These are phyloP conservation scores for Bretschneidera sinensis DNA, from an alignment of 345 rosid species.

Conservation along the genomic window DNA sequence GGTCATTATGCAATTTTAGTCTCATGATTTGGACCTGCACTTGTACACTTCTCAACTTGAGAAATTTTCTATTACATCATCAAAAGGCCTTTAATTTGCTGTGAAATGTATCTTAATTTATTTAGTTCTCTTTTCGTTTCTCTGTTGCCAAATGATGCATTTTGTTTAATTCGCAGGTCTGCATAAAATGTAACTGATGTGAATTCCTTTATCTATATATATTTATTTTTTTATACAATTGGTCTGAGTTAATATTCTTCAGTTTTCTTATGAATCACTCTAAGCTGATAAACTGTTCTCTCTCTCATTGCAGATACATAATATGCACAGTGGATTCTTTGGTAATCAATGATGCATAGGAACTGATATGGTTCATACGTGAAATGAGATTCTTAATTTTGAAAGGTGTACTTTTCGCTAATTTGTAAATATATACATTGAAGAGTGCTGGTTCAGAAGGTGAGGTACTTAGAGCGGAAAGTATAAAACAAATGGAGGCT, in stretches of 20 bases:
- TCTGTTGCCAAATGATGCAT: too few relatives aligned
- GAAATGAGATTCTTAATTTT: conserved; percentile 13
- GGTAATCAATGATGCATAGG: conserved; percentile 7
- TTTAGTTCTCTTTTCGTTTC: too few relatives aligned
- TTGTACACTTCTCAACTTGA: too few relatives aligned
- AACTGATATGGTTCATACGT: neutral
- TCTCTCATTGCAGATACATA: conserved; percentile 17
- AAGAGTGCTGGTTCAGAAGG: conserved; percentile 9
- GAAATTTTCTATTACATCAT: too few relatives aligned
- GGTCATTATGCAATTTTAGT: neutral
- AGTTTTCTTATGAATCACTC: neutral
- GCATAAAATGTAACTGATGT: too few relatives aligned
- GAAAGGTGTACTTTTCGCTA: conserved; percentile 11
- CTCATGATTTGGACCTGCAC: too few relatives aligned
- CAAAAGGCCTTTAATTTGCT: too few relatives aligned
- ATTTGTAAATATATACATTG: conserved; percentile 16
- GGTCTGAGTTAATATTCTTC: neutral
- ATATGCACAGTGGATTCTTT: conserved; percentile 11
- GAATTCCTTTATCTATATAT: too few relatives aligned
- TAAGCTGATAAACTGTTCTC: conserved; percentile 15
- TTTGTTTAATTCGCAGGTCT: too few relatives aligned
- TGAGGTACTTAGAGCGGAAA: conserved; percentile 7
- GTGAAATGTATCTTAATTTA: too few relatives aligned
- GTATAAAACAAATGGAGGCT: conserved; percentile 60
- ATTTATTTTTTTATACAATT: neutral